A percentile compares a stretch with the other conserved stretches of the same genome.
phyloP scores from a whole-genome alignment of 176 grass and related monocot species.

The Aegilops longissima region DNA sequence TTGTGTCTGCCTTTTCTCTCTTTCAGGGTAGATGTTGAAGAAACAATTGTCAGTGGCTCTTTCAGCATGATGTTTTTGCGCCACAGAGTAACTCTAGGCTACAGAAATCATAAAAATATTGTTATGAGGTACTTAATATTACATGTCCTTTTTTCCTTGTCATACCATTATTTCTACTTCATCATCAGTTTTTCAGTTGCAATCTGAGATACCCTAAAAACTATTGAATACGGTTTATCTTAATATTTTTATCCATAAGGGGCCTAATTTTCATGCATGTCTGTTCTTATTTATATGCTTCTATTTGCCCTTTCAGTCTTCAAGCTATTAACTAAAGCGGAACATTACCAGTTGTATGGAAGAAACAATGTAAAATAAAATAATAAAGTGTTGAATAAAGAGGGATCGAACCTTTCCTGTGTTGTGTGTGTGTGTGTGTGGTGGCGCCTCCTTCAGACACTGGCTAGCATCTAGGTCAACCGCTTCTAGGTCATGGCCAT shows the following conservation, averaged over 20 bases:
- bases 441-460: too few species aligned
- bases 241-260: slow-evolving; percentile 2
- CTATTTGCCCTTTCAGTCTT: slow-evolving; percentile 11
- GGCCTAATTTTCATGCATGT: slow-evolving; percentile 7
- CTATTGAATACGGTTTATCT: slow-evolving; percentile 9
- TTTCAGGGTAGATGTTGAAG: slow-evolving; percentile 90
- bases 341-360: neutral
- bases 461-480: too few species aligned
- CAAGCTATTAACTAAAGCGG: slow-evolving; percentile 13
- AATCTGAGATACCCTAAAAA: slow-evolving; percentile 1
- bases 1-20: slow-evolving; percentile 9
- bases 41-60: slow-evolving; percentile 81
- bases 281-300: slow-evolving; percentile 1
- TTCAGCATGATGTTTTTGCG: slow-evolving; percentile 97
- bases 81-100: slow-evolving; percentile 79
- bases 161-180: neutral
- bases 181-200: neutral
- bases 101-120: slow-evolving; percentile 96
- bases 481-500: too few species aligned
- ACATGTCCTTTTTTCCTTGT: slow-evolving; percentile 8
- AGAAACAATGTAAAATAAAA: neutral
- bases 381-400: neutral
- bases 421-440: too few species aligned
- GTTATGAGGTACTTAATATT: slow-evolving; percentile 70
- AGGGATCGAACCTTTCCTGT: too few species aligned